A percentile compares a stretch with the other conserved stretches of the same genome.
These are phyloP conservation scores for Pleurotus giganteus DNA, from an alignment of 768 basidiomycete species.

Conservation along the genomic window DNA sequence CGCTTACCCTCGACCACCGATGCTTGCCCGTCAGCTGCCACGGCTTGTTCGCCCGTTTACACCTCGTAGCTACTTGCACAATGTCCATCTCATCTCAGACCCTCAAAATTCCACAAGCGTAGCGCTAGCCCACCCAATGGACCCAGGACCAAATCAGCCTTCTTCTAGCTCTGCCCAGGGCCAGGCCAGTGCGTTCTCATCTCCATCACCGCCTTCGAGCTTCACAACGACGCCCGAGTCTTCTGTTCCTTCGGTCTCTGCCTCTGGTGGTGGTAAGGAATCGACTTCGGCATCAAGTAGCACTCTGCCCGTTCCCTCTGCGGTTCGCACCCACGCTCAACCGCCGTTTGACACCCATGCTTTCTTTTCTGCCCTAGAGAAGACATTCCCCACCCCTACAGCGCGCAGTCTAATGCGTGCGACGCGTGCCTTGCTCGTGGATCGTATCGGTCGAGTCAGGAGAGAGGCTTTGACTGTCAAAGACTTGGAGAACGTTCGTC, in stretches of 20 bases:
- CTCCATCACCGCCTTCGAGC: not conserved
- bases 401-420: slow-evolving; percentile 84
- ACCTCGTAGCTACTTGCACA: slow-evolving; percentile 9
- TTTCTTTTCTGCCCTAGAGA: slow-evolving; percentile 70
- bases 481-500: slow-evolving; percentile 78
- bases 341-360: slow-evolving; percentile 85
- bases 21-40: slow-evolving; percentile 12
- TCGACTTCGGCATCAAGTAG: slow-evolving; percentile 1
- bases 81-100: slow-evolving; percentile 3
- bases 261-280: not conserved
- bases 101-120: not conserved
- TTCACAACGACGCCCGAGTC: not conserved
- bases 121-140: slow-evolving; percentile 10
- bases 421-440: slow-evolving; percentile 75
- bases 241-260: not conserved
- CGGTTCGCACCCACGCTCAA: slow-evolving; percentile 33
- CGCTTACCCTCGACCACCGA: not conserved
- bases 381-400: slow-evolving; percentile 69
- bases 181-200: not conserved
- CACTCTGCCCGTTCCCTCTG: not conserved
- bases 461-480: slow-evolving; percentile 71
- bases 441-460: slow-evolving; percentile 68
- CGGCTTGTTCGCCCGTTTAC: slow-evolving; percentile 10
- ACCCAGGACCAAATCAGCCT: slow-evolving; percentile 1
- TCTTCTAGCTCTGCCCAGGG: not conserved